A percentile compares a stretch with the other conserved stretches of the same genome.
Evolutionary conservation across 2,329 filamentous ascomycete species (phyloP).

Genomic region (Alternaria incomplexa): DNA sequence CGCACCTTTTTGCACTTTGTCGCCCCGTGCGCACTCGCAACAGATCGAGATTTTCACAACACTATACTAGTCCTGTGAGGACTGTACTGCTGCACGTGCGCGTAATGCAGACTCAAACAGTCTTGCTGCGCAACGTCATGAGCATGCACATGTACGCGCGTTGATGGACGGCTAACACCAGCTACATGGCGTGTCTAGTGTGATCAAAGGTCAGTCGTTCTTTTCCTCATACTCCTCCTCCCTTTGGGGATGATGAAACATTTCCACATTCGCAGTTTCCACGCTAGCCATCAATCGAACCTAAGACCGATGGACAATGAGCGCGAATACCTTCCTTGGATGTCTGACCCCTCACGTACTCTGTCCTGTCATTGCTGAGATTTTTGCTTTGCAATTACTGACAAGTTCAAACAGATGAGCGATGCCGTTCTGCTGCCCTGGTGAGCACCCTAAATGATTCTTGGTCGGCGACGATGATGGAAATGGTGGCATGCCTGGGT

Average conservation of each 20-base stretch:
- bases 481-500: not conserved
- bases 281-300: conserved; percentile 74
- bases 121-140: not conserved
- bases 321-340: conserved; percentile 73
- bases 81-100: not conserved
- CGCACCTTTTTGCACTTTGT: not conserved
- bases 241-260: conserved; percentile 69
- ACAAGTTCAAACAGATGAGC: conserved; percentile 17
- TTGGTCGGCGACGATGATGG: not conserved
- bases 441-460: not conserved
- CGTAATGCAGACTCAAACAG: not conserved
- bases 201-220: conserved; percentile 40
- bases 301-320: conserved; percentile 70
- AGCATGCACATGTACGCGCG: not conserved
- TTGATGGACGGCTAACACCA: not conserved
- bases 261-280: conserved; percentile 88
- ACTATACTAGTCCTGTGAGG: not conserved
- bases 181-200: not conserved
- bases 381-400: conserved; percentile 18
- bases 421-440: fast-evolving
- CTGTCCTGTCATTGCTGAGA: conserved; percentile 8
- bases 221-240: conserved; percentile 16
- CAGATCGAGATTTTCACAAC: not conserved
- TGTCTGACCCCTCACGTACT: conserved; percentile 63
- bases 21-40: not conserved